Evolutionary conservation across 2,329 filamentous ascomycete species (phyloP).

Genomic region (Xylariaceae sp.): DNA sequence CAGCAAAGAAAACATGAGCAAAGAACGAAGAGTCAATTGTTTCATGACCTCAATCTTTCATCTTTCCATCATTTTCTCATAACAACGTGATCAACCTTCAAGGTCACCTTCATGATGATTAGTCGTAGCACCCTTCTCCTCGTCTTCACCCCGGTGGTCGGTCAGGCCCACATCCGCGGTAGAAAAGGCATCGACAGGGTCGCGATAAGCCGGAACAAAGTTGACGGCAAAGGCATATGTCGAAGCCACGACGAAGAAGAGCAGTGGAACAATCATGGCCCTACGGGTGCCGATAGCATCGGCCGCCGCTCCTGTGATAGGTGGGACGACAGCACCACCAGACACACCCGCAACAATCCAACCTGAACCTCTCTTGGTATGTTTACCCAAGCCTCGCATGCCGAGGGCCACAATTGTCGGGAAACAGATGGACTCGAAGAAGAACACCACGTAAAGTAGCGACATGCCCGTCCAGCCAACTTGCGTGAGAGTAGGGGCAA

Average conservation of each 20-base stretch:
- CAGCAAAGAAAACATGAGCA: neutral
- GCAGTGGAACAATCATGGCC: conserved; percentile 62
- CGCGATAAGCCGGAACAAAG: conserved; percentile 58
- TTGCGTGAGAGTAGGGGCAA: conserved; percentile 44
- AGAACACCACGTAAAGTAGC: conserved; percentile 65
- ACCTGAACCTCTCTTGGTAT: conserved; percentile 71
- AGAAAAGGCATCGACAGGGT: conserved; percentile 55
- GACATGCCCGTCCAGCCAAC: conserved; percentile 45
- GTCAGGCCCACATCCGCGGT: conserved; percentile 40
- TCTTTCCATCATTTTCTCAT: neutral
- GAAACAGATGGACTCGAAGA: conserved; percentile 78
- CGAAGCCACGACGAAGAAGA: conserved; percentile 53
- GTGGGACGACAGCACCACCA: conserved; percentile 69
- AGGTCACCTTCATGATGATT: neutral
- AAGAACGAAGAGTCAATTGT: neutral
- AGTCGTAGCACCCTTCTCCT: conserved; percentile 19
- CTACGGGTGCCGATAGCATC: conserved; percentile 56
- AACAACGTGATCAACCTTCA: neutral
- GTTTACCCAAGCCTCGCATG: conserved; percentile 67
- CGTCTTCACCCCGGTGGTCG: conserved; percentile 16
- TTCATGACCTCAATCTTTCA: neutral
- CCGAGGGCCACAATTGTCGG: conserved; percentile 75
- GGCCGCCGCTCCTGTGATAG: conserved; percentile 62
- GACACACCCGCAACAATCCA: conserved; percentile 66
- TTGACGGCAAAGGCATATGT: conserved; percentile 58